Conservation (phyloP, 2,329 filamentous ascomycete genomes). For the Aspergillus sp. region DNA sequence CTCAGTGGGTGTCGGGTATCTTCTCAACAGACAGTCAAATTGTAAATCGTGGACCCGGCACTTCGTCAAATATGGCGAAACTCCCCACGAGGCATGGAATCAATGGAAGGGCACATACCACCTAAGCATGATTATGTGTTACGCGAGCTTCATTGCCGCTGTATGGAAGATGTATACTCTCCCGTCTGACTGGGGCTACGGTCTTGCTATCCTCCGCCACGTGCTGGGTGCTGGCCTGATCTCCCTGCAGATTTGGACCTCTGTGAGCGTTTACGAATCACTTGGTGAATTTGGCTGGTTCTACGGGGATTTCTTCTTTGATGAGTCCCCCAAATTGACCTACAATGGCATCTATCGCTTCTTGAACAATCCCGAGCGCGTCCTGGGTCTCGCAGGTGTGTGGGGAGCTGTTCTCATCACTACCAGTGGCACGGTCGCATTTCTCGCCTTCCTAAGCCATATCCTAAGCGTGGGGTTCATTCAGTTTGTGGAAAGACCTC, state of each 20-base stretch:
- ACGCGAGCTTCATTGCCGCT: conserved; percentile 82
- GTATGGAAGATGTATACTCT: conserved; percentile 95
- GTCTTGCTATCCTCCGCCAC: conserved; percentile 82
- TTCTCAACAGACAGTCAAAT: conserved; percentile 82
- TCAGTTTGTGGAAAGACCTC: conserved; percentile 88
- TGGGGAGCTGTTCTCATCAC: conserved; percentile 96
- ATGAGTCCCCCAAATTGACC: conserved; percentile 81
- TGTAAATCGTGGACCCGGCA: conserved; percentile 95
- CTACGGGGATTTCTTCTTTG: conserved; percentile 98
- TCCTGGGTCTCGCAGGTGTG: conserved; percentile 89
- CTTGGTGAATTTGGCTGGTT: conserved; percentile 99
- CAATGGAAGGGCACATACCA: conserved; percentile 98
- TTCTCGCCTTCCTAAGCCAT: conserved; percentile 82
- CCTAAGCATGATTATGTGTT: conserved; percentile 86
- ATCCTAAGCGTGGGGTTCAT: conserved; percentile 84
- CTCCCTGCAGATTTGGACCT: conserved; percentile 87
- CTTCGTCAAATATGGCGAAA: conserved; percentile 95
- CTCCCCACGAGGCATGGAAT: conserved; percentile 85
- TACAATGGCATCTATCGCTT: conserved; percentile 98
- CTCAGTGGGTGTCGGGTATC: conserved; percentile 78
- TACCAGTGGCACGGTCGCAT: conserved; percentile 81
- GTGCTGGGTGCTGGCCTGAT: conserved; percentile 79
- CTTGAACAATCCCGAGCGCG: conserved; percentile 93
- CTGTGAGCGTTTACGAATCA: conserved; percentile 88
- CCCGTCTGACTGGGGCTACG: conserved; percentile 83